Evolutionary conservation across 1,139 yeast species (phyloP).

Genomic region (Taphrina populina): DNA sequence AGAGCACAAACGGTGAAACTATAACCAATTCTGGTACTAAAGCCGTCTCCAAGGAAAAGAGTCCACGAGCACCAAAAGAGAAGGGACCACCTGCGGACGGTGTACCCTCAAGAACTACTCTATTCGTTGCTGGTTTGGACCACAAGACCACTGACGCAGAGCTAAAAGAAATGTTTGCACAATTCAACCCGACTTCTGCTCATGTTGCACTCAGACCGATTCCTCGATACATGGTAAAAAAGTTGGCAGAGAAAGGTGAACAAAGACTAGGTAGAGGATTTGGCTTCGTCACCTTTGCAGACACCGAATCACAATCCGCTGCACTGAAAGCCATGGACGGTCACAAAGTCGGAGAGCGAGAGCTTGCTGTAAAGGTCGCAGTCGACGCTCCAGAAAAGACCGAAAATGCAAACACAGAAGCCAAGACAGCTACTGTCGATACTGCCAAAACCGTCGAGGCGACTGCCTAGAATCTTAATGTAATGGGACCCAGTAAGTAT

Average conservation of each 20-base stretch:
- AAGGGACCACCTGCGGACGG: slow-evolving; percentile 39
- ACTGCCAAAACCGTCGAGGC: too few relatives aligned
- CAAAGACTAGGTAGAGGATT: slow-evolving; percentile 48
- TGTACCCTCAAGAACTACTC: slow-evolving; percentile 51
- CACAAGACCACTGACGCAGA: slow-evolving; percentile 43
- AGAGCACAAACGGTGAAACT: slow-evolving; percentile 41
- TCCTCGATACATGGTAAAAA: slow-evolving; percentile 52
- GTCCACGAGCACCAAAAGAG: slow-evolving; percentile 30
- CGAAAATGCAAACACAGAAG: too few relatives aligned
- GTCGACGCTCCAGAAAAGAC: slow-evolving; percentile 30
- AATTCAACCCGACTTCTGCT: slow-evolving; percentile 47
- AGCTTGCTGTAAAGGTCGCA: slow-evolving; percentile 36
- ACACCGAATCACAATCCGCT: slow-evolving; percentile 49
- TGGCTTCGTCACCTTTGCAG: slow-evolving; percentile 57
- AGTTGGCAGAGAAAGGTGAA: slow-evolving; percentile 43
- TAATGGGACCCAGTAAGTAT: too few relatives aligned
- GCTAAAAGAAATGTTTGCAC: slow-evolving; percentile 42
- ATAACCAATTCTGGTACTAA: slow-evolving; percentile 24
- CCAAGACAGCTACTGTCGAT: too few relatives aligned
- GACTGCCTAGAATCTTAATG: too few relatives aligned
- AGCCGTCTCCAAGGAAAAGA: not conserved
- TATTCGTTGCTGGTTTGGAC: slow-evolving; percentile 55
- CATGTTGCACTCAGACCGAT: slow-evolving; percentile 41
- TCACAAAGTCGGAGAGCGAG: slow-evolving; percentile 43
- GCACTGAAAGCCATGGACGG: slow-evolving; percentile 51